These are phyloP conservation scores for Fusarium siculi DNA, from an alignment of 2,329 filamentous ascomycete genomes.

Conservation along the genomic window DNA sequence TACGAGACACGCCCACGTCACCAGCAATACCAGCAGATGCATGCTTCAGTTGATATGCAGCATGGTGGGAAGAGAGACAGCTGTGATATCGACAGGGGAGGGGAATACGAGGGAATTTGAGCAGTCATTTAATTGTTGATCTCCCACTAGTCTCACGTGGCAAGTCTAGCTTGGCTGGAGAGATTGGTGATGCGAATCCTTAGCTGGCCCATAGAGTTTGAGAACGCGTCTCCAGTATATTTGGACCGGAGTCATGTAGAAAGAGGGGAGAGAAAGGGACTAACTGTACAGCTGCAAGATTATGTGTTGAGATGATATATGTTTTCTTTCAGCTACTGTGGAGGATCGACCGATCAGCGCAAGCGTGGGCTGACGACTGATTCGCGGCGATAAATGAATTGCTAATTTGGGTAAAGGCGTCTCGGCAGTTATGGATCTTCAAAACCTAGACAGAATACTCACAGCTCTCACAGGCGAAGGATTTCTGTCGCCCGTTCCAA, in stretches of 20 bases:
- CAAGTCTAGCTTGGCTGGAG: background rate
- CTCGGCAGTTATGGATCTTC: background rate
- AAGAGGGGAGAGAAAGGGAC: accelerated
- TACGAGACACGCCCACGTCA: constrained; percentile 8
- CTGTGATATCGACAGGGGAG: background rate
- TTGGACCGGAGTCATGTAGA: accelerated
- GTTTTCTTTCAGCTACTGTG: background rate
- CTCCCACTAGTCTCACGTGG: background rate
- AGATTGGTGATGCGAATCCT: background rate
- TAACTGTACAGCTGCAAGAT: accelerated
- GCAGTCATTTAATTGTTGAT: background rate
- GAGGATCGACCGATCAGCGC: background rate
- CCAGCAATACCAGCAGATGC: constrained; percentile 8
- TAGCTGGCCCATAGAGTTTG: background rate
- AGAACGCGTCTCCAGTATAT: background rate
- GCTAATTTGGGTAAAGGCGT: background rate
- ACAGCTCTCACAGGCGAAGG: accelerated
- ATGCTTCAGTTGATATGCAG: background rate
- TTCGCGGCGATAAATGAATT: background rate
- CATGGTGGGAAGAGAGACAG: background rate
- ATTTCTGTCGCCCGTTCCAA: background rate
- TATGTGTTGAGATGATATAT: accelerated
- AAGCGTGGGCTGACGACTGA: background rate
- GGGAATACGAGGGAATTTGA: background rate
- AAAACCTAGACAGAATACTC: accelerated